phyloP scores from a whole-genome alignment of 2,329 filamentous ascomycete genomes.

The Nigrospora sphaerica region DNA sequence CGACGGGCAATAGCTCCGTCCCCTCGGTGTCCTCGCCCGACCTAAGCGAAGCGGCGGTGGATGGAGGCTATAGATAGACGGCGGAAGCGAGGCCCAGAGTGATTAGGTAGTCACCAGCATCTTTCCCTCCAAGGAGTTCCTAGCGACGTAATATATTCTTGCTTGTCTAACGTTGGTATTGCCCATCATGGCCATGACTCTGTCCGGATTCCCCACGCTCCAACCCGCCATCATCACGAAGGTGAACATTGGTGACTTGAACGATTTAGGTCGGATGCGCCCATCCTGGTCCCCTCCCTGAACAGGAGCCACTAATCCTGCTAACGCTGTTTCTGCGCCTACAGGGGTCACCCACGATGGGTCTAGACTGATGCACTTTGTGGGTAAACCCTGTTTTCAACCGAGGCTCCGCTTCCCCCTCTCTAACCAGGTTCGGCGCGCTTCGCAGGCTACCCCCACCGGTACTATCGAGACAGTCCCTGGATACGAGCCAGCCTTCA shows the following conservation, averaged over 20 bases:
- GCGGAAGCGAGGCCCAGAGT: not conserved
- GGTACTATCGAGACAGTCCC: constrained; percentile 7
- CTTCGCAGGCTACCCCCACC: not conserved
- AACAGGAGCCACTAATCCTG: not conserved
- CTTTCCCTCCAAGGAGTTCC: too few species aligned
- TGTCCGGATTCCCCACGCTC: constrained; percentile 1
- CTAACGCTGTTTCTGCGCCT: not conserved
- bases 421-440: not conserved
- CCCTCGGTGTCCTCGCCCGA: too few species aligned
- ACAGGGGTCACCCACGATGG: constrained; percentile 2
- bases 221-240: constrained; percentile 4
- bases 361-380: constrained; percentile 1
- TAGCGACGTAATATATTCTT: too few species aligned
- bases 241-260: not conserved
- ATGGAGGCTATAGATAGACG: not conserved
- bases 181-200: not conserved
- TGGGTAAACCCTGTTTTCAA: not conserved
- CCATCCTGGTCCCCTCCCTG: not conserved
- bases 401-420: not conserved
- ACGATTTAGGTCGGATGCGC: not conserved
- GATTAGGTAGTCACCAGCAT: too few species aligned
- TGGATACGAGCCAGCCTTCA: constrained; percentile 10
- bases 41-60: not conserved
- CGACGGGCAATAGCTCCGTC: too few species aligned
- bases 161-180: not conserved